Conservation (phyloP, 768 basidiomycete species). For the Trichaptum fuscoviolaceum region DNA sequence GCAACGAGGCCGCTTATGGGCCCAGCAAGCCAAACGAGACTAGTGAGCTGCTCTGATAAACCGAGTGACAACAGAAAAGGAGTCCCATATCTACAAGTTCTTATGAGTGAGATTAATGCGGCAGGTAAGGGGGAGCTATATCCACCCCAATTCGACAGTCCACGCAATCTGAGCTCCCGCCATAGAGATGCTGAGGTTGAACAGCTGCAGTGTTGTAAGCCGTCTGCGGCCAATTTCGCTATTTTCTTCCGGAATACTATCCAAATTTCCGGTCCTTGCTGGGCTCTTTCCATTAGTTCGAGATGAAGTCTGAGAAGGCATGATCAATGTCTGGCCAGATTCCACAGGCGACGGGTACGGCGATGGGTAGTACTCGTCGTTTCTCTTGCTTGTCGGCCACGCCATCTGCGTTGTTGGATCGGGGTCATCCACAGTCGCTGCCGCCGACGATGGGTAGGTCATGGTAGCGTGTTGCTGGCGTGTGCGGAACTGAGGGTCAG, state of each 20-base stretch:
- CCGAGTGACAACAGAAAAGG: slow-evolving; percentile 82
- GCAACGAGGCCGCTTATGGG: slow-evolving; percentile 94
- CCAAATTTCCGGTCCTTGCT: slow-evolving; percentile 16
- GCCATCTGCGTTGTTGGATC: slow-evolving; percentile 78
- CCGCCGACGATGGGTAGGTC: slow-evolving; percentile 48
- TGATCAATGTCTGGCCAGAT: slow-evolving; percentile 17
- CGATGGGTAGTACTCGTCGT: slow-evolving; percentile 27
- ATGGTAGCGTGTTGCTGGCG: slow-evolving; percentile 28
- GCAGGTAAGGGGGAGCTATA: slow-evolving; percentile 8
- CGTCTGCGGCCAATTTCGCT: slow-evolving; percentile 17
- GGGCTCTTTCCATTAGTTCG: not conserved
- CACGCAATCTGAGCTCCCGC: slow-evolving; percentile 92
- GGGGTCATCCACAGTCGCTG: slow-evolving; percentile 42
- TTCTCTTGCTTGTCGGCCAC: slow-evolving; percentile 46
- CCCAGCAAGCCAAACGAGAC: slow-evolving; percentile 92
- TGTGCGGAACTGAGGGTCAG: not conserved
- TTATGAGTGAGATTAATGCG: not conserved
- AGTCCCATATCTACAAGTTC: slow-evolving; percentile 75
- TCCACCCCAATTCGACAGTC: slow-evolving; percentile 92
- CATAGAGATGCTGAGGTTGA: slow-evolving; percentile 87
- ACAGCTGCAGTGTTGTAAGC: slow-evolving; percentile 59
- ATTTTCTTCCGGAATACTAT: not conserved
- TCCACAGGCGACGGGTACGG: slow-evolving; percentile 30
- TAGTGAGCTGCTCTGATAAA: slow-evolving; percentile 84
- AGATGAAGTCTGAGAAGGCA: not conserved